Percentiles rank a stretch among this genome's conserved stretches.
Evolutionary conservation across 2,329 filamentous ascomycete species (phyloP).

Genomic region (Plectosphaerella plurivora): DNA sequence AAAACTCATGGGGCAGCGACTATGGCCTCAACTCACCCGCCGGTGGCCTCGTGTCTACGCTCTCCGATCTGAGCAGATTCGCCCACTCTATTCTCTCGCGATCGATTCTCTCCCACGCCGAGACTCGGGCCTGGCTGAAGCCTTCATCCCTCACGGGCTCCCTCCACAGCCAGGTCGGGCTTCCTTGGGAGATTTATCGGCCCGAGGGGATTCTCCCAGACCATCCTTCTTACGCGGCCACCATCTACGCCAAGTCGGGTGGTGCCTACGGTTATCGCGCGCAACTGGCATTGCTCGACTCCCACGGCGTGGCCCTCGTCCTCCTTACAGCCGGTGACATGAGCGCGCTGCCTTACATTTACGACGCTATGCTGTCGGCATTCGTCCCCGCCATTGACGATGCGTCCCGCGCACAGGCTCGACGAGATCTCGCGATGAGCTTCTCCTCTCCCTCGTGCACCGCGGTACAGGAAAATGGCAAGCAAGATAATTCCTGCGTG

Average conservation of each 20-base stretch:
- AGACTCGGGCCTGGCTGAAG: slow-evolving; percentile 28
- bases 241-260: slow-evolving; percentile 28
- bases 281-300: slow-evolving; percentile 28
- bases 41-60: slow-evolving; percentile 28
- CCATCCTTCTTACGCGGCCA: slow-evolving; percentile 21
- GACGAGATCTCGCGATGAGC: slow-evolving; percentile 11
- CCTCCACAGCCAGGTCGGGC: slow-evolving; percentile 23
- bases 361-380: slow-evolving; percentile 20
- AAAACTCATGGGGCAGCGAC: slow-evolving; percentile 27
- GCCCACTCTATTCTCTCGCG: slow-evolving; percentile 21
- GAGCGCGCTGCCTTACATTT: slow-evolving; percentile 18
- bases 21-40: slow-evolving; percentile 25
- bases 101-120: slow-evolving; percentile 15
- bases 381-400: slow-evolving; percentile 22
- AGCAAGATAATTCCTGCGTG: slow-evolving; percentile 2
- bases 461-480: not conserved
- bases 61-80: slow-evolving; percentile 25
- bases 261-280: slow-evolving; percentile 26
- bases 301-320: slow-evolving; percentile 26
- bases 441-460: slow-evolving; percentile 1
- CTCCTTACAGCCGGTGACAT: slow-evolving; percentile 25
- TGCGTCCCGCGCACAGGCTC: slow-evolving; percentile 19
- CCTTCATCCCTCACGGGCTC: slow-evolving; percentile 24
- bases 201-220: slow-evolving; percentile 16
- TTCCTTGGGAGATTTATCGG: slow-evolving; percentile 32